phyloP scores from a whole-genome alignment of 139 green algal species.

The Pseudopediastrum boryanum region DNA sequence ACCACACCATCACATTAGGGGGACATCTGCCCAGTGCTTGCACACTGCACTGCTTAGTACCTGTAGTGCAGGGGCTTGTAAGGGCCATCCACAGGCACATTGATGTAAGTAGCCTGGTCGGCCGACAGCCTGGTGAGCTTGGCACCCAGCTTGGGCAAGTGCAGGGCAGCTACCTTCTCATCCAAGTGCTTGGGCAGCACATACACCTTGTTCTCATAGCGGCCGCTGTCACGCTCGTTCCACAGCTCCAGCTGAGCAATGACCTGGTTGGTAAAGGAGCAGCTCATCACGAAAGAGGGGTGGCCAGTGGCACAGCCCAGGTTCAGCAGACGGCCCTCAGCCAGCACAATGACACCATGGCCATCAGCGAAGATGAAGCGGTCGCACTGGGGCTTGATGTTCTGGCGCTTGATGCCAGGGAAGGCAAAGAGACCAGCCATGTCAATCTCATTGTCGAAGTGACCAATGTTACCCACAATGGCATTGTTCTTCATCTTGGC shows the following conservation, averaged over 20 bases:
- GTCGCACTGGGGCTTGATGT: constrained; percentile 97
- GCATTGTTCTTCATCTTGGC: constrained; percentile 99
- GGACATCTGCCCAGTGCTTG: too few species aligned
- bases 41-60: constrained; percentile 70
- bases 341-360: constrained; percentile 97
- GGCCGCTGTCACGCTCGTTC: constrained; percentile 93
- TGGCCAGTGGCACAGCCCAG: constrained; percentile 99
- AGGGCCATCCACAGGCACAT: constrained; percentile 88
- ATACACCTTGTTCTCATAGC: constrained; percentile 99
- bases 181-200: constrained; percentile 99
- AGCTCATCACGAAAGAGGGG: constrained; percentile 99
- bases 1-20: too few species aligned
- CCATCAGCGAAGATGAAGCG: constrained; percentile 99
- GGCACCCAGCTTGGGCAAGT: constrained; percentile 95
- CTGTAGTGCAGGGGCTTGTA: constrained; percentile 98
- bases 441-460: constrained; percentile 99
- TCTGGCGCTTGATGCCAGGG: constrained; percentile 94
- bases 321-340: constrained; percentile 99
- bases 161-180: constrained; percentile 97
- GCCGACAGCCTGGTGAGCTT: constrained; percentile 93
- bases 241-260: constrained; percentile 99
- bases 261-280: constrained; percentile 99
- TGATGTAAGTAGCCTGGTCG: constrained; percentile 98
- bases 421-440: constrained; percentile 87
- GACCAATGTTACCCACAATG: constrained; percentile 99